A percentile compares a stretch with the other conserved stretches of the same genome.
These are phyloP conservation scores for Wickerhamomyces sydowiorum DNA, from an alignment of 805 yeast genomes.

Conservation along the genomic window DNA sequence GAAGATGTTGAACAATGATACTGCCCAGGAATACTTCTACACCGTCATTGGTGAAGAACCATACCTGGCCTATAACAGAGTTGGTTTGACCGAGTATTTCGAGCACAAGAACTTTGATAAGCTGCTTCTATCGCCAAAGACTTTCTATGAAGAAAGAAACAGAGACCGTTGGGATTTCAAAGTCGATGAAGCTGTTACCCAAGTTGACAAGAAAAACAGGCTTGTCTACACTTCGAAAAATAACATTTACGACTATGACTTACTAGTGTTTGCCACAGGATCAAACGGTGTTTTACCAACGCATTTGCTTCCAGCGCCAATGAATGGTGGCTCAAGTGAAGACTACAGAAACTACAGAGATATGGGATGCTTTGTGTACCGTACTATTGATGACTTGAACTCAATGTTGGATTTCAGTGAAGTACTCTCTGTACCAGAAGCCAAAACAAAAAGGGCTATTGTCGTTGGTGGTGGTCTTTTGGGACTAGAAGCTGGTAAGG, in stretches of 20 bases:
- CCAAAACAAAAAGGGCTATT: conserved; percentile 18
- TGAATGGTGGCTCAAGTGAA: conserved; percentile 4
- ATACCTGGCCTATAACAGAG: conserved; percentile 31
- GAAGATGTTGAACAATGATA: conserved; percentile 27
- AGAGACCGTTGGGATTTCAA: conserved; percentile 20
- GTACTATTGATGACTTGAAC: conserved; percentile 29
- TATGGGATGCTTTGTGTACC: conserved; percentile 29
- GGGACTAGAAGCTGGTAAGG: conserved; percentile 33
- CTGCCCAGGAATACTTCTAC: conserved; percentile 20
- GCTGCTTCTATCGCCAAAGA: conserved; percentile 21
- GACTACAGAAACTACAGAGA: conserved; percentile 14
- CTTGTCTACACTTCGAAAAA: conserved; percentile 13
- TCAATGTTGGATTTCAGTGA: conserved; percentile 23
- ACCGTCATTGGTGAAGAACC: conserved; percentile 31
- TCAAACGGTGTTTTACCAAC: conserved; percentile 26
- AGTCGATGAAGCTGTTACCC: conserved; percentile 17
- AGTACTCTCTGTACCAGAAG: conserved; percentile 1
- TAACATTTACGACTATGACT: conserved; percentile 18
- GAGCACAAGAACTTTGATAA: conserved; percentile 22
- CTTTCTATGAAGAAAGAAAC: conserved; percentile 20
- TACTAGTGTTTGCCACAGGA: conserved; percentile 27
- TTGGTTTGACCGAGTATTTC: conserved; percentile 28
- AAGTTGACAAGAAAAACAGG: conserved; percentile 13
- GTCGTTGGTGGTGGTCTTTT: conserved; percentile 31
- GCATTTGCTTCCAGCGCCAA: conserved; percentile 17